A percentile compares a stretch with the other conserved stretches of the same genome.
These are phyloP conservation scores for Cystobasidium tubakii DNA, from an alignment of 768 basidiomycete species.

Conservation along the genomic window DNA sequence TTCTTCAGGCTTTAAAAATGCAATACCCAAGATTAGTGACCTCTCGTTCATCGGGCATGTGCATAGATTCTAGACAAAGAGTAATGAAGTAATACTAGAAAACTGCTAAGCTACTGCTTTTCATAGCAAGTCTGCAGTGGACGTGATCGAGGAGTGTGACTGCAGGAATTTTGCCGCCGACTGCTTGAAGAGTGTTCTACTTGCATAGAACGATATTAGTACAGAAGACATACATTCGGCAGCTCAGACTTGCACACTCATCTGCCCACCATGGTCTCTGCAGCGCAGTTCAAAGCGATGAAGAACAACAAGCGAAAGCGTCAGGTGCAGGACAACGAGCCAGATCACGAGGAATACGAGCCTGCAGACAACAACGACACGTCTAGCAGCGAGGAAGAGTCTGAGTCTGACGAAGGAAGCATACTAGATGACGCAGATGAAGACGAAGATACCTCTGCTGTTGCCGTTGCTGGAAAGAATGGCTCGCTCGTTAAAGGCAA, in stretches of 20 bases:
- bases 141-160: neutral
- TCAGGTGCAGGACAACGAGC: neutral
- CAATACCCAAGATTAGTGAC: neutral
- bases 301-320: slow-evolving; percentile 21
- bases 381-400: neutral
- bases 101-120: too few species aligned
- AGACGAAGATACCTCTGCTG: slow-evolving; percentile 12
- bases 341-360: slow-evolving; percentile 9
- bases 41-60: neutral
- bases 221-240: neutral
- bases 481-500: slow-evolving; percentile 4
- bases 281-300: slow-evolving; percentile 10
- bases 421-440: neutral
- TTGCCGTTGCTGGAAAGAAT: neutral
- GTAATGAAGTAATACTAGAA: too few species aligned
- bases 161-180: slow-evolving; percentile 2
- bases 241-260: neutral
- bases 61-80: too few species aligned
- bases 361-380: slow-evolving; percentile 1
- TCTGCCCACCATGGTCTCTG: neutral
- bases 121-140: neutral
- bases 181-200: neutral
- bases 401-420: slow-evolving; percentile 4
- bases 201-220: too few species aligned
- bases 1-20: neutral